These are phyloP conservation scores for Tubosaeta brunneosetosa DNA, from an alignment of 768 basidiomycete species.

Conservation along the genomic window DNA sequence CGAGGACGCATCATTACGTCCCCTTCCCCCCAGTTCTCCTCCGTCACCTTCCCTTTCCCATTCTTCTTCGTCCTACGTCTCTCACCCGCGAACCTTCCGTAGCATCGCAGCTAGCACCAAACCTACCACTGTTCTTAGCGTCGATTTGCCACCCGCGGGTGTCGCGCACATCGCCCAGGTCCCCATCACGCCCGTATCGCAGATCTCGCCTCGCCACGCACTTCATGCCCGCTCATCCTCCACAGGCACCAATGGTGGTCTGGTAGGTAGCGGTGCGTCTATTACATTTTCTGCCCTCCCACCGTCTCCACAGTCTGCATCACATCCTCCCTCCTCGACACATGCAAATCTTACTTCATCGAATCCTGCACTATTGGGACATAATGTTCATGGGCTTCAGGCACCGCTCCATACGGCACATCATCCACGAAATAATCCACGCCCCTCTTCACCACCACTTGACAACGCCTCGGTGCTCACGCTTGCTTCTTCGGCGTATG, in stretches of 20 bases:
- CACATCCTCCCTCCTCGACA: conserved; percentile 40
- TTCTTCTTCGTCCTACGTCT: conserved; percentile 80
- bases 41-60: conserved; percentile 83
- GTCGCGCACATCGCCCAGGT: conserved; percentile 93
- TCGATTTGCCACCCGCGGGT: conserved; percentile 75
- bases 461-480: conserved; percentile 93
- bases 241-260: conserved; percentile 42
- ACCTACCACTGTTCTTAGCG: conserved; percentile 89
- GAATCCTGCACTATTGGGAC: conserved; percentile 31
- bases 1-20: conserved; percentile 90
- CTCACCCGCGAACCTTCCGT: conserved; percentile 74
- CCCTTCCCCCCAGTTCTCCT: conserved; percentile 82
- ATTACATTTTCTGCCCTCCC: conserved; percentile 73
- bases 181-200: conserved; percentile 54
- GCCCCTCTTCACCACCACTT: conserved; percentile 83
- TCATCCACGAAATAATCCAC: conserved; percentile 93
- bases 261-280: conserved; percentile 48
- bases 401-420: conserved; percentile 88
- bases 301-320: conserved; percentile 41
- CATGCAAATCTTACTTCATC: conserved; percentile 17
- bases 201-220: conserved; percentile 45
- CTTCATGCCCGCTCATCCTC: conserved; percentile 62
- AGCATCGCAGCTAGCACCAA: conserved; percentile 88
- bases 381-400: conserved; percentile 43
- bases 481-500: conserved; percentile 90